Conservation (phyloP, 176 grass and related monocot genomes). For the Guadua angustifolia region DNA sequence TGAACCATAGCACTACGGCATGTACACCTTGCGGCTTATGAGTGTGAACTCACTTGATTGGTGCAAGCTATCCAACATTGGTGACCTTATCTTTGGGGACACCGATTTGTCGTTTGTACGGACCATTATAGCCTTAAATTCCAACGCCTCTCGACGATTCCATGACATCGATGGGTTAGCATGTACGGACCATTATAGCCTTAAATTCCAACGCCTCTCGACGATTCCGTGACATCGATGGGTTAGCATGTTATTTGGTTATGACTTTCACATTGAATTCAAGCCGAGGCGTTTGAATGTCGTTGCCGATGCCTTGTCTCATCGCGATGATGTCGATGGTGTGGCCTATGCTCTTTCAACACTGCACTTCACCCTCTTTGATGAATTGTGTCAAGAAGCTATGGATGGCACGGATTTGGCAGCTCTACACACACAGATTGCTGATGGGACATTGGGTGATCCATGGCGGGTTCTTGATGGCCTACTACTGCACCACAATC, state of each 20-base stretch:
- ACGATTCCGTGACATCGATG: no score
- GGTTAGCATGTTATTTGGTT: background rate
- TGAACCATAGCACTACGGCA: fast-evolving
- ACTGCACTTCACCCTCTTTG: background rate
- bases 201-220: no score
- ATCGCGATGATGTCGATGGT: fast-evolving
- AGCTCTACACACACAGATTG: background rate
- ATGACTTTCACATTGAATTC: background rate
- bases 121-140: no score
- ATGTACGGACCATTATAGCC: no score
- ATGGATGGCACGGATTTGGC: no score
- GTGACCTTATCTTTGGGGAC: background rate
- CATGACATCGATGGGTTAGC: no score
- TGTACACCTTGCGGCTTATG: background rate
- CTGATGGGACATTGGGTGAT: background rate
- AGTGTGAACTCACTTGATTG: background rate
- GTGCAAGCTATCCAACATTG: background rate
- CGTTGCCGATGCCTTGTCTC: background rate
- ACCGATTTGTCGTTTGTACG: background rate
- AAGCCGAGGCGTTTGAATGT: background rate
- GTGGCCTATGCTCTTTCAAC: background rate
- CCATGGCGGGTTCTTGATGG: background rate
- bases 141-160: no score
- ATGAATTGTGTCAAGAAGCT: fast-evolving
- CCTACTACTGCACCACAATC: fast-evolving